phyloP scores from a whole-genome alignment of 2,329 filamentous ascomycete genomes.

The Juglanconis juglandina region DNA sequence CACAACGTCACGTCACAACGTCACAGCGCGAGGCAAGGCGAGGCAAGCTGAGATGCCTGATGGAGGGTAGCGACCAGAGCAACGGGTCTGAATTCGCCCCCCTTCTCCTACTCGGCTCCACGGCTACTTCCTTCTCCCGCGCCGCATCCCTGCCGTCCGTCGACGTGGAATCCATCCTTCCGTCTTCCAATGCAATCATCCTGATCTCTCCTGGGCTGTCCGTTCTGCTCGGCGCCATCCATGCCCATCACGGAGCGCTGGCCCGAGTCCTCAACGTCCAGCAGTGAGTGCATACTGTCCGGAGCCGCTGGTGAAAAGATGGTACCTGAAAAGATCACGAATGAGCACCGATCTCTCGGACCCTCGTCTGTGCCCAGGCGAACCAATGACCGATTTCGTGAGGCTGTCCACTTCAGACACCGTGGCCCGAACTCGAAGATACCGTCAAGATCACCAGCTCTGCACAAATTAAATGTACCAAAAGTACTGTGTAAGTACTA shows the following conservation, averaged over 20 bases:
- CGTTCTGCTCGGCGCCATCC: too few species aligned
- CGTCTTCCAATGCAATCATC: too few species aligned
- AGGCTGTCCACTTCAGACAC: neutral
- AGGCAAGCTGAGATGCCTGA: neutral
- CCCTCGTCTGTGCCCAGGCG: too few species aligned
- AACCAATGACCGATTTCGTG: neutral
- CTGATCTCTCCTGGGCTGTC: too few species aligned
- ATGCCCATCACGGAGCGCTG: too few species aligned
- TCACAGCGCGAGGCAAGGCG: neutral
- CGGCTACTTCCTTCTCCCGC: neutral
- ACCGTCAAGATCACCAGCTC: neutral
- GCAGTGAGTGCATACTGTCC: too few species aligned
- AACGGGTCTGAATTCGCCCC: conserved; percentile 4
- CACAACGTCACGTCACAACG: too few species aligned
- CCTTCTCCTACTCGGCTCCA: conserved; percentile 6
- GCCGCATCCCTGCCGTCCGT: neutral
- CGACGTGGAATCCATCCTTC: neutral
- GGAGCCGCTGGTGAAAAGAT: too few species aligned
- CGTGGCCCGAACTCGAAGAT: neutral
- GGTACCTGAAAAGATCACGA: too few species aligned
- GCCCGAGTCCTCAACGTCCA: too few species aligned
- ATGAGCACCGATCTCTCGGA: too few species aligned
- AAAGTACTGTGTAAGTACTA: too few species aligned
- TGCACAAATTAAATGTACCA: neutral
- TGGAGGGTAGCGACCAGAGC: conserved; percentile 6